phyloP scores from a whole-genome alignment of 495 filamentous ascomycete species.

The Penicillium taxi region DNA sequence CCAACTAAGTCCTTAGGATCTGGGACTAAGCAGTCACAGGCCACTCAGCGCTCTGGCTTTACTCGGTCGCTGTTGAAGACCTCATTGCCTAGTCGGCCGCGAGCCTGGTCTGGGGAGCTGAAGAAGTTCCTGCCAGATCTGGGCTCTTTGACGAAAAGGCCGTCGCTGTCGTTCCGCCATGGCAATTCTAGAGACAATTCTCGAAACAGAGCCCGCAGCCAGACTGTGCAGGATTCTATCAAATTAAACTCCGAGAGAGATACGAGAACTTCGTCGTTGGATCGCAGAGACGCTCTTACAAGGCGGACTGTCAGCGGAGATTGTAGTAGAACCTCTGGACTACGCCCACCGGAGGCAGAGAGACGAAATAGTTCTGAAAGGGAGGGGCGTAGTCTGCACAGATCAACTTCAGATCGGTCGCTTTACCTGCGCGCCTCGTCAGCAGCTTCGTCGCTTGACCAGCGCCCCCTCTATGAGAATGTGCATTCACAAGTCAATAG shows the following conservation, averaged over 20 bases:
- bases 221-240: constrained; percentile 13
- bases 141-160: constrained; percentile 36
- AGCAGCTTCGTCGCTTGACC: constrained; percentile 71
- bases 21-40: constrained; percentile 11
- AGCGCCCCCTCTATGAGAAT: constrained; percentile 76
- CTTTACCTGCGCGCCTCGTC: constrained; percentile 59
- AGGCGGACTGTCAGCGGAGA: constrained; percentile 2
- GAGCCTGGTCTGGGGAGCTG: constrained; percentile 36
- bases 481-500: constrained; percentile 73
- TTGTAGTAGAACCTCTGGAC: constrained; percentile 15
- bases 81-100: constrained; percentile 30
- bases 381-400: constrained; percentile 48
- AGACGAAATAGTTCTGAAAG: too few relatives aligned
- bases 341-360: constrained; percentile 26
- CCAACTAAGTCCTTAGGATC: too few relatives aligned
- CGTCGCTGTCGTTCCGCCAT: constrained; percentile 40
- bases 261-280: constrained; percentile 9
- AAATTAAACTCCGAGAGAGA: constrained; percentile 1
- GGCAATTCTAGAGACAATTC: constrained; percentile 23
- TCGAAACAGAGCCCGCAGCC: constrained; percentile 24
- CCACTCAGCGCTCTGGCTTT: constrained; percentile 27
- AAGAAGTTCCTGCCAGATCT: constrained; percentile 40
- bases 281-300: constrained; percentile 1
- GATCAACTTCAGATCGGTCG: constrained; percentile 68
- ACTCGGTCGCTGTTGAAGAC: constrained; percentile 35